These are phyloP conservation scores for Pyrenophora teres DNA, from an alignment of 2,329 filamentous ascomycete genomes.

Conservation along the genomic window DNA sequence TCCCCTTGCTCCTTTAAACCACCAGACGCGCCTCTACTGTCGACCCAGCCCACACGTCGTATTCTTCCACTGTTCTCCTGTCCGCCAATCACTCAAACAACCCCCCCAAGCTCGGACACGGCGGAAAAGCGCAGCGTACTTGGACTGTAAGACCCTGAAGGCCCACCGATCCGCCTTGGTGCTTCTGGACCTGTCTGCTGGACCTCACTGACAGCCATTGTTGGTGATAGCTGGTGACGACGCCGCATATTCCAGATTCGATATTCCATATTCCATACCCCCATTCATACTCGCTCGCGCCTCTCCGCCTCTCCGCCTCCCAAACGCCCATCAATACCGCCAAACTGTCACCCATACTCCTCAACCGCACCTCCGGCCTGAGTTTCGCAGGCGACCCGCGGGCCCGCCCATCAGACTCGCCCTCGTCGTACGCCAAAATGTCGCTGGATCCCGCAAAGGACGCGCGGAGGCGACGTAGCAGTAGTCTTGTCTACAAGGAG, in stretches of 20 bases:
- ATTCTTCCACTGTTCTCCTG: background rate
- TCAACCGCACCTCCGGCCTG: slow-evolving; percentile 76
- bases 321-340: slow-evolving; percentile 67
- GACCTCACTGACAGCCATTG: slow-evolving; percentile 4
- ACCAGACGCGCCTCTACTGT: background rate
- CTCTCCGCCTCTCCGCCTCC: slow-evolving; percentile 5
- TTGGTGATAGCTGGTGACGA: too few species aligned
- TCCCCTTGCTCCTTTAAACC: slow-evolving; percentile 4
- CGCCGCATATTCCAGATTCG: too few species aligned
- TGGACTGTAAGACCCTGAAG: slow-evolving; percentile 35
- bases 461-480: slow-evolving; percentile 88
- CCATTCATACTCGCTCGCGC: slow-evolving; percentile 1
- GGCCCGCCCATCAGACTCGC: slow-evolving; percentile 43
- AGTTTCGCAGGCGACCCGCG: slow-evolving; percentile 84
- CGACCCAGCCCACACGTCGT: background rate
- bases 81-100: slow-evolving; percentile 8
- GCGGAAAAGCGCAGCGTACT: slow-evolving; percentile 35
- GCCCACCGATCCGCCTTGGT: slow-evolving; percentile 3
- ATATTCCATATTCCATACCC: too few species aligned
- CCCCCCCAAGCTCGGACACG: slow-evolving; percentile 31
- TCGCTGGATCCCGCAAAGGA: slow-evolving; percentile 54
- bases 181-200: too few species aligned
- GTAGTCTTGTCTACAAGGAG: slow-evolving; percentile 98
- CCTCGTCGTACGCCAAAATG: slow-evolving; percentile 37
- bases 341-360: slow-evolving; percentile 93